Percentiles rank a stretch among this genome's conserved stretches.
These are phyloP conservation scores for Termitomyces sp. DNA, from an alignment of 768 basidiomycete species.

Conservation along the genomic window DNA sequence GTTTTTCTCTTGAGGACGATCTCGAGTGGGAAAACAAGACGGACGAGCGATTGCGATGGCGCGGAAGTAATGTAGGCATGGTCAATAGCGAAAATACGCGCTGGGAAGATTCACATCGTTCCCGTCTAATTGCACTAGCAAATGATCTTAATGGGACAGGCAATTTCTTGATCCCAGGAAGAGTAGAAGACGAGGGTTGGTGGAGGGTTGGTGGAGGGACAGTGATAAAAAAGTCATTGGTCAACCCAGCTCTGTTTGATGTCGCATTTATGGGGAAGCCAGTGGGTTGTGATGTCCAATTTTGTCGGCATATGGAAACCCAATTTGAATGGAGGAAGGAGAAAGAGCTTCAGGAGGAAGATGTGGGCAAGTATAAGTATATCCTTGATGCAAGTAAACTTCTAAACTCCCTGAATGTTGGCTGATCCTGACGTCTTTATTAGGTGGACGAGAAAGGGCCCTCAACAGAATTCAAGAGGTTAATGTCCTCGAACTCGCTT, in stretches of 20 bases:
- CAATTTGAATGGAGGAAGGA: slow-evolving; percentile 43
- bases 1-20: slow-evolving; percentile 35
- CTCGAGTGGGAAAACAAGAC: slow-evolving; percentile 57
- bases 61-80: slow-evolving; percentile 68
- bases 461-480: slow-evolving; percentile 57
- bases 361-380: slow-evolving; percentile 53
- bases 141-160: slow-evolving; percentile 28
- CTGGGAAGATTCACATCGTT: slow-evolving; percentile 46
- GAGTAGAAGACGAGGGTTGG: slow-evolving; percentile 11
- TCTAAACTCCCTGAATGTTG: not conserved
- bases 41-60: slow-evolving; percentile 57
- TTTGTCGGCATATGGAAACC: slow-evolving; percentile 37
- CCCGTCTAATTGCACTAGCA: slow-evolving; percentile 33
- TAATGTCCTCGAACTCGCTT: slow-evolving; percentile 54
- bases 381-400: slow-evolving; percentile 40
- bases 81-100: slow-evolving; percentile 24
- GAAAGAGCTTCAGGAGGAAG: slow-evolving; percentile 26
- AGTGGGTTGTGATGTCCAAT: slow-evolving; percentile 32
- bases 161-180: slow-evolving; percentile 26
- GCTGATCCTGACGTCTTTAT: not conserved
- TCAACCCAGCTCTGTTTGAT: slow-evolving; percentile 51
- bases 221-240: slow-evolving; percentile 22
- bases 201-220: slow-evolving; percentile 29
- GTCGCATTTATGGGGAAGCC: slow-evolving; percentile 45
- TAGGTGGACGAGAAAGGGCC: slow-evolving; percentile 59